A percentile compares a stretch with the other conserved stretches of the same genome.
Conservation (phyloP, 2,329 filamentous ascomycete genomes). For the Dactylellina cionopaga region DNA sequence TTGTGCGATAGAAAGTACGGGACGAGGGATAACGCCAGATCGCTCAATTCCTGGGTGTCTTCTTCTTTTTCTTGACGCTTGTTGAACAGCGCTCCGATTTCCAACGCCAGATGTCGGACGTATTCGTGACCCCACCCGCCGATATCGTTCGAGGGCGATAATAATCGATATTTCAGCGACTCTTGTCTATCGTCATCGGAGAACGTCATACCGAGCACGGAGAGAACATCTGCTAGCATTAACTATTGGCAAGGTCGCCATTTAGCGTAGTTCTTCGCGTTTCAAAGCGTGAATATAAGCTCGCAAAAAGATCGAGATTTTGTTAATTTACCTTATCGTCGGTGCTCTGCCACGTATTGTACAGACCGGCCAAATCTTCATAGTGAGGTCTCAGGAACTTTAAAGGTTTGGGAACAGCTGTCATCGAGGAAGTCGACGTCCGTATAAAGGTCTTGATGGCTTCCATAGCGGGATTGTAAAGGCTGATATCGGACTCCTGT, state of each 20-base stretch:
- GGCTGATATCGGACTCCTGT: conserved; percentile 83
- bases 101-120: conserved; percentile 90
- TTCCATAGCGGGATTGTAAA: conserved; percentile 92
- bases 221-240: conserved; percentile 91
- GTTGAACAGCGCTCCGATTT: conserved; percentile 93
- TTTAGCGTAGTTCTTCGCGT: too few relatives aligned
- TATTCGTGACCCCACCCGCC: conserved; percentile 99
- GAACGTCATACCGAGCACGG: conserved; percentile 98
- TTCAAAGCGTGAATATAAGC: background rate
- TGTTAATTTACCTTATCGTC: conserved; percentile 88
- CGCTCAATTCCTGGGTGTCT: conserved; percentile 81
- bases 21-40: conserved; percentile 84
- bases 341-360: conserved; percentile 86
- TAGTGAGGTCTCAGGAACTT: conserved; percentile 99
- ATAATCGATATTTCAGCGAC: conserved; percentile 91
- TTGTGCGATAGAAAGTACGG: conserved; percentile 97
- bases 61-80: conserved; percentile 87
- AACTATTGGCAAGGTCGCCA: conserved; percentile 62
- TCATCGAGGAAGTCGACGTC: conserved; percentile 99
- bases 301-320: conserved; percentile 47
- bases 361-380: conserved; percentile 83
- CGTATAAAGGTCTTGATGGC: conserved; percentile 99
- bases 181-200: conserved; percentile 96
- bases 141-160: conserved; percentile 90
- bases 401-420: conserved; percentile 94